Conservation (phyloP, 2,329 filamentous ascomycete species). For the Zelopaecilomyces penicillatus region DNA sequence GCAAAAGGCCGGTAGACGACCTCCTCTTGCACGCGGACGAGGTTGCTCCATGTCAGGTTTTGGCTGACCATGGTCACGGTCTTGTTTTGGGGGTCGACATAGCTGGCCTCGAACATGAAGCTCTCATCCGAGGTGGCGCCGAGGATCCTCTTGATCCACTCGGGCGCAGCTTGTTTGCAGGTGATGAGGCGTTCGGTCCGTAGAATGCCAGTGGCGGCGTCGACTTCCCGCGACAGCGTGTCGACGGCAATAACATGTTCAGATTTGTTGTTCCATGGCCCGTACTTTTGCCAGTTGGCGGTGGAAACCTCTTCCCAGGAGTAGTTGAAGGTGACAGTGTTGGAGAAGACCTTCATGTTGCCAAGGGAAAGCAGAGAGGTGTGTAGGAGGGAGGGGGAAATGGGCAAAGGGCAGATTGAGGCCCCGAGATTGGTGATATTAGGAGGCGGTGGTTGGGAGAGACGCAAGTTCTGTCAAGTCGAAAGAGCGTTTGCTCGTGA, state of each 20-base stretch:
- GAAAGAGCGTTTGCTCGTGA: too few relatives aligned
- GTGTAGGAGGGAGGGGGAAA: neutral
- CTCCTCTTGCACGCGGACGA: constrained; percentile 87
- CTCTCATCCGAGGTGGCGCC: constrained; percentile 67
- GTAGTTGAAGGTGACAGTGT: constrained; percentile 85
- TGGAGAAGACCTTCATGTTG: constrained; percentile 91
- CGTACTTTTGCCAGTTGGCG: constrained; percentile 98
- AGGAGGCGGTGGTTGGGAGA: too few relatives aligned
- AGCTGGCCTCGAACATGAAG: constrained; percentile 90
- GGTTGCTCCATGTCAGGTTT: constrained; percentile 87
- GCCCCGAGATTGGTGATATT: too few relatives aligned
- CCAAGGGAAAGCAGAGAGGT: neutral
- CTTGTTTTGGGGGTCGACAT: constrained; percentile 75
- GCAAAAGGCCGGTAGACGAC: constrained; percentile 67
- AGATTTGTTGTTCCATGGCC: constrained; percentile 98
- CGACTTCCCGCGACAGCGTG: constrained; percentile 65
- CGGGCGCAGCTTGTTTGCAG: constrained; percentile 57
- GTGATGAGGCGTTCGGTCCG: constrained; percentile 56
- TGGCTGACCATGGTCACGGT: constrained; percentile 95
- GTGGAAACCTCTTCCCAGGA: constrained; percentile 98
- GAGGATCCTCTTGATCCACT: constrained; percentile 73
- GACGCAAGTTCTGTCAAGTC: too few relatives aligned
- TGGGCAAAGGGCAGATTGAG: neutral
- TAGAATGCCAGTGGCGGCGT: constrained; percentile 49
- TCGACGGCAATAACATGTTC: constrained; percentile 94